Evolutionary conservation across 106 monocot species (phyloP), one percentile per base, ranked within the genome.

Genomic region (Acorus gramineus): DNA sequence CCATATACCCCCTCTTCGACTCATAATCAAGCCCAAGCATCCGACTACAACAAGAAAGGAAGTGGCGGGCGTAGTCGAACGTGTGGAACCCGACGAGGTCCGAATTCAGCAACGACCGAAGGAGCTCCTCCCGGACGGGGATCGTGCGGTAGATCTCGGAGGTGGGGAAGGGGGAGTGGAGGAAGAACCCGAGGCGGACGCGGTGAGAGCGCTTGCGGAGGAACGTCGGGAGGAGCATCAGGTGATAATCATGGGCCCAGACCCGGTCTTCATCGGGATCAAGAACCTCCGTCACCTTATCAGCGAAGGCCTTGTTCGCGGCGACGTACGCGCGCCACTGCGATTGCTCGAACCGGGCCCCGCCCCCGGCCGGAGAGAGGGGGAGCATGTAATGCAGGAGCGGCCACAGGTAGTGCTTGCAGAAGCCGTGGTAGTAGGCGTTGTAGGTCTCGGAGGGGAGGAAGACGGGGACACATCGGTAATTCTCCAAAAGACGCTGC

Each of bases 391-490:
- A 92, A 62, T 92, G 92, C 61, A 92, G 79, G 14, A 86, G 77
- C 8, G 91, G 91, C 91, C 91, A 92, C 9, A 92, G 84, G 59
- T 92, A 84, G 81, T 82, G 92, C 74, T 92, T 92, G 70, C 92
- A 92, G 77, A 87, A 87, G 4, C 87, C 87, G 50, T 92, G 84
- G 75, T 92, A 92, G 77, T 82, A 92, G 2, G 63, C 64, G 47
- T 66, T 47, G 79, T 92, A 82, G 69, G 75, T 62, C 11, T 84
- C 87, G 8, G 73, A 44, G 2, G 84, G 77, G 3, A 92, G 44
- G 65, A 84, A 80, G 45, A 92, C 92, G 9, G 92, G 86, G 7
- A 84, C 47, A 77, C 92, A 92, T 6, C 78, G 79, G 79, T 84
- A 87, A 4, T 56, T 49, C 4, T 73, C 62, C 57, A 46, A 52